Base-by-base conservation (phyloP, 495 filamentous ascomycete species). In the Eremomyces bilateralis region DNA sequence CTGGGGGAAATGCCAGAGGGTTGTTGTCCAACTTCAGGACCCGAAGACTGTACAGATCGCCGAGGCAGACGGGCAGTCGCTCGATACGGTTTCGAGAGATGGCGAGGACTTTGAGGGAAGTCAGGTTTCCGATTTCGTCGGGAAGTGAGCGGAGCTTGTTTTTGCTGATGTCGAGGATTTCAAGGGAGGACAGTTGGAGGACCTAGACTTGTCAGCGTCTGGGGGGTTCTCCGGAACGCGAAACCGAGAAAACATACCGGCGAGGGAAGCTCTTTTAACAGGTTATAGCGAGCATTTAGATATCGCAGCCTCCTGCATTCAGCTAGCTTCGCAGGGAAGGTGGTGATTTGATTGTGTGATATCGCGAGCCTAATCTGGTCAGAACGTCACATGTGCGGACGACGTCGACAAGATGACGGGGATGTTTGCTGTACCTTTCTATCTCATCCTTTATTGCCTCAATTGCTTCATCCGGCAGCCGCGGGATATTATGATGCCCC, bases 371-470 rank as follows among this genome's bases (percentile, higher is more conserved):
- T 93, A 48, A 37, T 18, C n/a, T n/a, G n/a, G n/a, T n/a, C n/a
- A n/a, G n/a, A n/a, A n/a, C n/a, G n/a, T n/a, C n/a, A n/a, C n/a
- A n/a, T n/a, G n/a, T n/a, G n/a, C n/a, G n/a, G n/a, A n/a, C n/a
- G n/a, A n/a, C n/a, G n/a, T n/a, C 21, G 16, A 21, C 40, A 19
- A 38, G 33, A 18, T 17, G 12, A 13, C 41, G 50, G 28, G n/a
- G n/a, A n/a, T n/a, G 8, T 28, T 38, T 2, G 6, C 40, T 65
- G 40, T 59, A 92, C 85, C 85, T 64, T 60, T 91, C 84, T 33
- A 94, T 67, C 50, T 92, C 80, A 52, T 85, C 70, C 56, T 83
- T 90, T 35, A 97, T 83, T 43, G 91, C 69, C 50, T 88, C 81
- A 21, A 94, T 72, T 35, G 93, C 80, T 41, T 85, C 77, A 29